Evolutionary conservation across 495 filamentous ascomycete species (phyloP).

Genomic region (Astrothelium macrocarpum): DNA sequence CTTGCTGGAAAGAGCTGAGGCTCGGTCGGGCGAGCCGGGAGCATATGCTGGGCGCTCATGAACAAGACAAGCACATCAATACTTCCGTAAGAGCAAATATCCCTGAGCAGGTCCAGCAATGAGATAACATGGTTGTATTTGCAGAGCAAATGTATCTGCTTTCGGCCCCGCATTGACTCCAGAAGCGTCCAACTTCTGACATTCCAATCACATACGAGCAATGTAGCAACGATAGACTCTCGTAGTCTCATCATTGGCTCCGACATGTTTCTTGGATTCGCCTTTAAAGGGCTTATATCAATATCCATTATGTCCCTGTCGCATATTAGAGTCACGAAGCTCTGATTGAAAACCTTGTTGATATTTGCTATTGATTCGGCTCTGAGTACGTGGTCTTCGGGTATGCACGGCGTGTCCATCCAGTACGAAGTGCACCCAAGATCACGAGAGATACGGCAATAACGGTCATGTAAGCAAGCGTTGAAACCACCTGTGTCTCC

Average conservation of each 20-base stretch:
- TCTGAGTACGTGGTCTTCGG: not conserved
- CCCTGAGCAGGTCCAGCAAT: not conserved
- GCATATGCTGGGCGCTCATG: not conserved
- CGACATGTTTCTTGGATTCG: not conserved
- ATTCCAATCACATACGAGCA: not conserved
- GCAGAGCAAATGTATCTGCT: not conserved
- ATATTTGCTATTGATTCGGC: not conserved
- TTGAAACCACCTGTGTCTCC: not conserved
- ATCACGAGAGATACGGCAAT: not conserved
- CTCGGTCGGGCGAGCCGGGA: not conserved
- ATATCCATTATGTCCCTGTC: not conserved
- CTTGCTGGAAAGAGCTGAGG: not conserved
- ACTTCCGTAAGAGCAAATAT: not conserved
- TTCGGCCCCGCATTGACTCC: not conserved
- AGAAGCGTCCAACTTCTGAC: not conserved
- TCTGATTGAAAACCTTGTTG: not conserved
- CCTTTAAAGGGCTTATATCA: not conserved
- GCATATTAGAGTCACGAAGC: not conserved
- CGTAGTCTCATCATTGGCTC: not conserved
- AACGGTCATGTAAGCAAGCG: not conserved
- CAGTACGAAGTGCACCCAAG: not conserved
- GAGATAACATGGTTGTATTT: not conserved
- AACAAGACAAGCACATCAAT: not conserved
- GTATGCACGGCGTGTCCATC: not conserved
- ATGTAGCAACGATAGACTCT: not conserved